Evolutionary conservation across 768 basidiomycete genomes (phyloP), one percentile per base, ranked within the genome.

Genomic region (Suillus tomentosus): DNA sequence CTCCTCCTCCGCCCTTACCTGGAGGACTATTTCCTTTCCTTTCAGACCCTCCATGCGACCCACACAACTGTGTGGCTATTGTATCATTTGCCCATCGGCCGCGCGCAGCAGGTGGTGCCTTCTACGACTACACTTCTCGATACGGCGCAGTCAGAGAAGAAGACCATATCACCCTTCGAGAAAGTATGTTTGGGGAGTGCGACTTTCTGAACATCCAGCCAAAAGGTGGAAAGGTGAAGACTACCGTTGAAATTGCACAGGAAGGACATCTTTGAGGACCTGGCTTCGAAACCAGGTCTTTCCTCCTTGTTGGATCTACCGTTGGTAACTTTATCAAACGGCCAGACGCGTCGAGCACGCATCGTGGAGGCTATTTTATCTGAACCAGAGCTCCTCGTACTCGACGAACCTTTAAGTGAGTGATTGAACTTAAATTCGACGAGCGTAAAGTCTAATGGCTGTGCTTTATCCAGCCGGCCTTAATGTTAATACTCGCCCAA

Each of bases 81-180:
- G 27, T 31, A 31, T 39, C 11, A 39, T 39, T 39, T 10, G 39
- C 39, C 3, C 39, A 39, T 39, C 39, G 4, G 40, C 8, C 6
- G 0, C 6, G 6, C 4, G 40, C 40, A 14, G 42, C 17, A 17
- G 6, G 42, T 7, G 40, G 6, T 42, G 15, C 84, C 14, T 99
- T 99, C 78, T 91, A 91, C 66, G 96, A 99, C 77, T 97, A 91
- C 71, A 91, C 94, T 0, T 94, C 95, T 3, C 87, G 95, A 3
- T 99, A 98, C 72, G 94, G 93, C 31, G 90, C 92, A 0, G 84
- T 95, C 45, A 81, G 91, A 19, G 95, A 96, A n/a, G 92, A 90
- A 71, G 95, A 96, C 71, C 83, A 84, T 36, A 74, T 87, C 60
- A 94, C 95, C 0, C 82, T 96, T 27, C 80, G 88, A 8, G 81